Evolutionary conservation across 1,284 basidiomycete genomes (phyloP).

Genomic region (Rhodotorula sp.): DNA sequence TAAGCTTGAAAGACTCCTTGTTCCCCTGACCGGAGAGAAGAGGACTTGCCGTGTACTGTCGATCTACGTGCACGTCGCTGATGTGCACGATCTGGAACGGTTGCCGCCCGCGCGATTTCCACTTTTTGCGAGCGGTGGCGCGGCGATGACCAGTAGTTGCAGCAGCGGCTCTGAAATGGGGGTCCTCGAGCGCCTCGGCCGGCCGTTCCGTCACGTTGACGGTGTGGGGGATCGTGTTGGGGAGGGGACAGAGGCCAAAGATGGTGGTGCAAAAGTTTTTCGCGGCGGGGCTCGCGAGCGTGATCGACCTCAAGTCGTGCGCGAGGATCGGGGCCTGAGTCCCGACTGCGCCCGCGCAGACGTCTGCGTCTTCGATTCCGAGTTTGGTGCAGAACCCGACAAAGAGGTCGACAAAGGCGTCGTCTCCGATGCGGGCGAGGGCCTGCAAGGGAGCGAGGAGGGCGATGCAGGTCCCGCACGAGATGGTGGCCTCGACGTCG

Average conservation of each 20-base stretch:
- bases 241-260: slow-evolving; percentile 58
- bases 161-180: too few species aligned
- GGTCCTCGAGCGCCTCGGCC: background rate
- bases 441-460: slow-evolving; percentile 43
- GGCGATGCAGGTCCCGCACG: slow-evolving; percentile 43
- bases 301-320: slow-evolving; percentile 59
- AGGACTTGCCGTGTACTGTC: slow-evolving; percentile 48
- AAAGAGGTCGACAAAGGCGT: slow-evolving; percentile 43
- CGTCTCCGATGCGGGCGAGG: slow-evolving; percentile 44
- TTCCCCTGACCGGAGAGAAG: too few species aligned
- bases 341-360: slow-evolving; percentile 58
- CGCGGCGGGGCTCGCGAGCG: slow-evolving; percentile 55
- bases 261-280: slow-evolving; percentile 61
- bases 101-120: slow-evolving; percentile 14
- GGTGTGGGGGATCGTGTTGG: slow-evolving; percentile 35
- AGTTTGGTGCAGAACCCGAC: slow-evolving; percentile 43
- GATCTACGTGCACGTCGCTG: slow-evolving; percentile 47
- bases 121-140: background rate
- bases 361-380: slow-evolving; percentile 54
- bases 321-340: slow-evolving; percentile 62
- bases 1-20: too few species aligned
- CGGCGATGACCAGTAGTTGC: background rate
- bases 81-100: slow-evolving; percentile 47
- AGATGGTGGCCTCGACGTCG: slow-evolving; percentile 36
- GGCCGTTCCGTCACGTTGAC: slow-evolving; percentile 21